Conservation (phyloP, 805 yeast genomes). For the Candida peoriensis region DNA sequence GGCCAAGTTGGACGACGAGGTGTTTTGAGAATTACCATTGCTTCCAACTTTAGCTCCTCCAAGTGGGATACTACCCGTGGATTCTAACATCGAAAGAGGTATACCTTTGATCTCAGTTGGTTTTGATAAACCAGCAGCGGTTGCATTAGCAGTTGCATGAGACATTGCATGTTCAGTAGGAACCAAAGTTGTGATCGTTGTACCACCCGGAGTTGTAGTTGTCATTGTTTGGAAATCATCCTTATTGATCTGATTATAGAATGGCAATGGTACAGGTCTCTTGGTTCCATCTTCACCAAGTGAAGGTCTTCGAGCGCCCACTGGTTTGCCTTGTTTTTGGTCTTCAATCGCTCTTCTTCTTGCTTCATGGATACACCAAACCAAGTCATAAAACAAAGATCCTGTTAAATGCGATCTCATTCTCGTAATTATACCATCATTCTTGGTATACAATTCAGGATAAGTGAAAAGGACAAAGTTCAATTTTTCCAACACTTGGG, state of each 20-base stretch:
- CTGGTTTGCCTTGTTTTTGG: conserved; percentile 26
- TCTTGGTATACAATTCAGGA: conserved; percentile 72
- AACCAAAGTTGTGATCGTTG: conserved; percentile 82
- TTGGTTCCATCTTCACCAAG: conserved; percentile 12
- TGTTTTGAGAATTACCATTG: background rate
- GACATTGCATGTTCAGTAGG: conserved; percentile 77
- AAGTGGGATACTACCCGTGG: conserved; percentile 60
- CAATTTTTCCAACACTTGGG: conserved; percentile 82
- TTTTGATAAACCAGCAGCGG: conserved; percentile 48
- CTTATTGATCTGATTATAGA: conserved; percentile 83
- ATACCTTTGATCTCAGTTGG: conserved; percentile 64
- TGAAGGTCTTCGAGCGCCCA: conserved; percentile 26
- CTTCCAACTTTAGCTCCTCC: background rate
- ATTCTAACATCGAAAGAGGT: conserved; percentile 67
- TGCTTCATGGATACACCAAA: conserved; percentile 94
- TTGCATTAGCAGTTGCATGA: conserved; percentile 52
- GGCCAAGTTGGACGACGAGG: conserved; percentile 1
- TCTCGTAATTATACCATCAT: conserved; percentile 71
- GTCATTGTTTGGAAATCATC: conserved; percentile 85
- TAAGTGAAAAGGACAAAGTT: conserved; percentile 83
- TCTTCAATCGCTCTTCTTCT: conserved; percentile 57
- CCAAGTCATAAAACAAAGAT: conserved; percentile 83
- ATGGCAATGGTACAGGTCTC: conserved; percentile 61
- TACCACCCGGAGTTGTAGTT: conserved; percentile 87
- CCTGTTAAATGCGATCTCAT: conserved; percentile 93